Evolutionary conservation across 2,329 filamentous ascomycete genomes (phyloP).

Genomic region (Sphaerulina vaccinii): DNA sequence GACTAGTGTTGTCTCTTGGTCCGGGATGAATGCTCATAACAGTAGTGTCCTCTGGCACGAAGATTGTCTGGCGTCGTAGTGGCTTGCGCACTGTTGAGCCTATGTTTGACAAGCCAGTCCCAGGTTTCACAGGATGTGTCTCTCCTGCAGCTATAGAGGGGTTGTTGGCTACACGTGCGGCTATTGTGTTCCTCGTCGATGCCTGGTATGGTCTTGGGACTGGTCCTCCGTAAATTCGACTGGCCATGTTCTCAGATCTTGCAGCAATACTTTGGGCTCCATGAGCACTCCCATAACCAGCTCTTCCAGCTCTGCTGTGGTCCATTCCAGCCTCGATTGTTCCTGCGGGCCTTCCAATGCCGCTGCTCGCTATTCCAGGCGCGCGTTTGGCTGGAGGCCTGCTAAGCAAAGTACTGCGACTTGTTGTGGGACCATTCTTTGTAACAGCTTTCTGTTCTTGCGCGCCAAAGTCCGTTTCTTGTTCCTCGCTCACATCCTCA

Average conservation of each 20-base stretch:
- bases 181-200: background rate
- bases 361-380: background rate
- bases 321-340: background rate
- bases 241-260: background rate
- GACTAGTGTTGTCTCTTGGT: constrained; percentile 33
- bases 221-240: background rate
- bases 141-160: background rate
- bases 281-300: background rate
- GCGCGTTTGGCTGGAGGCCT: constrained; percentile 29
- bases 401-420: constrained; percentile 29
- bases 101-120: background rate
- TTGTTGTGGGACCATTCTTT: constrained; percentile 10
- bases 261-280: background rate
- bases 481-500: constrained; percentile 36
- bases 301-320: background rate
- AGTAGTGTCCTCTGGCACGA: constrained; percentile 53
- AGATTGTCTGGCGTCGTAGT: constrained; percentile 50
- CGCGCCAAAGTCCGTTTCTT: constrained; percentile 22
- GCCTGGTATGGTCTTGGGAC: background rate
- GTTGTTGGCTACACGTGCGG: background rate
- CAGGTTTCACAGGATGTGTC: background rate
- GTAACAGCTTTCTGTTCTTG: constrained; percentile 2
- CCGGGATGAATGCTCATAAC: constrained; percentile 54
- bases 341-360: background rate
- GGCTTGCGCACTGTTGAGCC: constrained; percentile 33